Evolutionary conservation across 2,329 filamentous ascomycete species (phyloP).

Genomic region (Dactylellina drechsleri): DNA sequence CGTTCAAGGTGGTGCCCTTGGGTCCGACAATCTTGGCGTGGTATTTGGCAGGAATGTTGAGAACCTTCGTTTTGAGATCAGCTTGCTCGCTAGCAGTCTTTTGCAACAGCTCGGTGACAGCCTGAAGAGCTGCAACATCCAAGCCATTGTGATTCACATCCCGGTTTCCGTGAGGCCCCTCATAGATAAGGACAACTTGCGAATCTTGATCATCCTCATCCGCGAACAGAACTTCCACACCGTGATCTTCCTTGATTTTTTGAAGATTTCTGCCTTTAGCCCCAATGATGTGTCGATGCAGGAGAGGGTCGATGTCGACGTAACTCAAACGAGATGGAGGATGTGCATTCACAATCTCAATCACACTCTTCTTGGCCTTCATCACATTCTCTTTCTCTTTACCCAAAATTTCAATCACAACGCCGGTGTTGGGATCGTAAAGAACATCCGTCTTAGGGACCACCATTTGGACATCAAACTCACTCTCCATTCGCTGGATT

Average conservation of each 20-base stretch:
- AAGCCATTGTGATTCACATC: conserved; percentile 67
- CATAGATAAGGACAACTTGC: conserved; percentile 66
- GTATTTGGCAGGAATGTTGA: conserved; percentile 69
- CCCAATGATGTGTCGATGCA: conserved; percentile 77
- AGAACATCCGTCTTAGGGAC: conserved; percentile 66
- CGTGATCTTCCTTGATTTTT: conserved; percentile 73
- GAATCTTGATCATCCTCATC: conserved; percentile 64
- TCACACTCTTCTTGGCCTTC: conserved; percentile 64
- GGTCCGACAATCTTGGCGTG: conserved; percentile 70
- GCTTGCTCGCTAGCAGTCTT: conserved; percentile 67
- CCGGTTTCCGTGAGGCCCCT: conserved; percentile 65
- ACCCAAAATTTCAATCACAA: conserved; percentile 68
- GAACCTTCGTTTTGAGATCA: conserved; percentile 67
- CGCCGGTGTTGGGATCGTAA: conserved; percentile 55
- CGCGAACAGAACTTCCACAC: conserved; percentile 68
- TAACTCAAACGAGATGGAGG: conserved; percentile 77
- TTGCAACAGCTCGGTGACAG: conserved; percentile 70
- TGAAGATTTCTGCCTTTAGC: conserved; percentile 75
- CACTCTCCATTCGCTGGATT: conserved; percentile 80
- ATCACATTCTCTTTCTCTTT: conserved; percentile 71
- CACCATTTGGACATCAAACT: conserved; percentile 56
- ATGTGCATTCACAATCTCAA: conserved; percentile 76
- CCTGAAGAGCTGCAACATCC: conserved; percentile 69
- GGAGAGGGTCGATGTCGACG: conserved; percentile 79
- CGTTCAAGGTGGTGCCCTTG: conserved; percentile 58